Base-by-base conservation (phyloP, 1,139 yeast genomes). In the Wickerhamiella infanticola region DNA sequence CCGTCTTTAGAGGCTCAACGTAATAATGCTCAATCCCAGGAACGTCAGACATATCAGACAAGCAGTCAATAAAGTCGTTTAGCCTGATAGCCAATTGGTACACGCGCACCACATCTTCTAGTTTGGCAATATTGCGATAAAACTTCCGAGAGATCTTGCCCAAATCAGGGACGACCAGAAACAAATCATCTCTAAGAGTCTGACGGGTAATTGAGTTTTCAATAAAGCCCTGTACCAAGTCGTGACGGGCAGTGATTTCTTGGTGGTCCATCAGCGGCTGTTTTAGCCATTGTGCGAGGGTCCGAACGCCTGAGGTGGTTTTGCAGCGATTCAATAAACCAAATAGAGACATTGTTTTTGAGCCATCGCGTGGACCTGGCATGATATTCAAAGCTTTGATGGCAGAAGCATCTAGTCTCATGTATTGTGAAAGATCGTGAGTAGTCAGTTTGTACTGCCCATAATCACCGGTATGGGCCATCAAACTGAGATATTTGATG, bases 341-440 rank as follows among this genome's bases (percentile, higher is more conserved):
- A 59, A 75, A 86, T 39, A 90, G 65, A 4, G 94, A 81, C 46
- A 81, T 70, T 39, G 74, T 69, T 51, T 72, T 73, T 44, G 73
- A 66, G 5, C 69, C 66, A 64, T 70, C 70, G 37, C 67, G 60
- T 4, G 73, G 65, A 6, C 69, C 62, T 3, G 97, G 95, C 65
- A 88, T 83, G 33, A 90, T 68, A 57, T 88, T 88, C 52, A 93
- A 68, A 0, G 98, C 95, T 50, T 77, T 78, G 50, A 86, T 76
- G 0, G 97, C 95, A 1, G 96, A 79, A 6, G 93, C 77, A 58
- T 90, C 98, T 45, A 90, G 71, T 56, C 84, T 81, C 94, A 90
- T 85, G 60, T 70, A 88, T 48, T 81, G 77, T 23, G 77, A 68
- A 45, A 88, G 69, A 49, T 81, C 79, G 59, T 88, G 90, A 52